Conservation (phyloP, 495 filamentous ascomycete species). For the Penicillium alfredii region DNA sequence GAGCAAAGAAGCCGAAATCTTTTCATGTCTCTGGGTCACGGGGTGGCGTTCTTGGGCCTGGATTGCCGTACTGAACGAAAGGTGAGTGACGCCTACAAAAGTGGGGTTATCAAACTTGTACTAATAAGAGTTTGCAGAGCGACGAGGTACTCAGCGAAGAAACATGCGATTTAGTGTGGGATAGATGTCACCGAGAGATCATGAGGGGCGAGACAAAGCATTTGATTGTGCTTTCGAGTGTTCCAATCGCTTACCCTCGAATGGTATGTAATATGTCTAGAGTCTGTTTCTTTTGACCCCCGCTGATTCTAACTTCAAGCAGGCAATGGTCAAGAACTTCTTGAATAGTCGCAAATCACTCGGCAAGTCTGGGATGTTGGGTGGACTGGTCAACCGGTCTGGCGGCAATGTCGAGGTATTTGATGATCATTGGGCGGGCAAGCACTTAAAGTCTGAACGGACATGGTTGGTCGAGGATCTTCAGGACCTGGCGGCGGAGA, state of each 20-base stretch:
- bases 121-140: slow-evolving; percentile 34
- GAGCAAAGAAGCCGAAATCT: slow-evolving; percentile 74
- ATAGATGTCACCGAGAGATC: slow-evolving; percentile 75
- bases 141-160: slow-evolving; percentile 74
- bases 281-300: slow-evolving; percentile 14
- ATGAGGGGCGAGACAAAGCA: slow-evolving; percentile 79
- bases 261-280: slow-evolving; percentile 53
- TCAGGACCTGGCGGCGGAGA: slow-evolving; percentile 84
- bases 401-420: slow-evolving; percentile 91
- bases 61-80: slow-evolving; percentile 90
- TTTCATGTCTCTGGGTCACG: slow-evolving; percentile 75
- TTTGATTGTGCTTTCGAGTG: slow-evolving; percentile 74
- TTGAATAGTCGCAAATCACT: slow-evolving; percentile 86
- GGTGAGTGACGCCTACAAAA: slow-evolving; percentile 27
- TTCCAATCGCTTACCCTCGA: slow-evolving; percentile 91
- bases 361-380: slow-evolving; percentile 73
- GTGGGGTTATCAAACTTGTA: neutral
- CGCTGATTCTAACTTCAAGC: slow-evolving; percentile 11
- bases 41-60: slow-evolving; percentile 75
- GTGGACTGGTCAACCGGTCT: slow-evolving; percentile 77
- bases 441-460: slow-evolving; percentile 83
- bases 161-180: slow-evolving; percentile 79
- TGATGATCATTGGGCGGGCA: slow-evolving; percentile 97
- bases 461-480: slow-evolving; percentile 82
- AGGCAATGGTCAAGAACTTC: slow-evolving; percentile 63